Evolutionary conservation across 2,329 filamentous ascomycete genomes (phyloP).

Genomic region (Xylaria sp.): DNA sequence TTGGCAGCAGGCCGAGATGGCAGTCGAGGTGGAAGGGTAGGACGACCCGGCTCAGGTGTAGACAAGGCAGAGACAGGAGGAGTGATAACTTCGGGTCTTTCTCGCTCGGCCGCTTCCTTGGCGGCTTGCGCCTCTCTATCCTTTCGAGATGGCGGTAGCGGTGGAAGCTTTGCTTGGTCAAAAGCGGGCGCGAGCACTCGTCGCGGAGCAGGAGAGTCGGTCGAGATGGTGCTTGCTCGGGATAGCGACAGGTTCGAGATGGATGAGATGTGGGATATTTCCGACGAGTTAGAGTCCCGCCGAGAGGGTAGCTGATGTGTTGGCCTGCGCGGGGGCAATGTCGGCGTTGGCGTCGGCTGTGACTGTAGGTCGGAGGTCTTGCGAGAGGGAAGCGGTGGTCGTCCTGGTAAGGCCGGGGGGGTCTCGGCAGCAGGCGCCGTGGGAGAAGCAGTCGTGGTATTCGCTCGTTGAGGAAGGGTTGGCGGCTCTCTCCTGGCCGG

Average conservation of each 20-base stretch:
- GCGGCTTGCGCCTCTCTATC: conserved; percentile 62
- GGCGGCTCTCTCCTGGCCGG: conserved; percentile 51
- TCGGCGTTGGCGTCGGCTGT: conserved; percentile 53
- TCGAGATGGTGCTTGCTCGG: conserved; percentile 59
- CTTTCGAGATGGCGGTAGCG: conserved; percentile 64
- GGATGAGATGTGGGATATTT: conserved; percentile 64
- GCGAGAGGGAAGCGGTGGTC: conserved; percentile 53
- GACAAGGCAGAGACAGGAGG: conserved; percentile 46
- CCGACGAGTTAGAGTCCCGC: conserved; percentile 68
- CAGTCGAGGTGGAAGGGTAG: conserved; percentile 60
- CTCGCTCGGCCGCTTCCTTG: conserved; percentile 50
- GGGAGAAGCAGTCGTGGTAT: conserved; percentile 37
- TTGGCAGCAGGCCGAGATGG: conserved; percentile 60
- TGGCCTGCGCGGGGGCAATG: conserved; percentile 61
- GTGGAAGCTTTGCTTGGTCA: conserved; percentile 66
- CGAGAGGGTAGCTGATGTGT: conserved; percentile 57
- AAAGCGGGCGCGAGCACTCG: conserved; percentile 67
- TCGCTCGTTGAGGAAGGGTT: conserved; percentile 51
- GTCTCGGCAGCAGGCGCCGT: conserved; percentile 38
- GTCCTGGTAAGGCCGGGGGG: conserved; percentile 44
- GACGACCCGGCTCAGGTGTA: conserved; percentile 50
- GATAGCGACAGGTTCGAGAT: conserved; percentile 65
- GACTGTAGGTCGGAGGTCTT: conserved; percentile 38
- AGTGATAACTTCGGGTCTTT: conserved; percentile 44
- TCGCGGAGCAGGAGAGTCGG: conserved; percentile 50